Evolutionary conservation across 2,329 filamentous ascomycete genomes (phyloP).

Genomic region (Verticillium isaacii): DNA sequence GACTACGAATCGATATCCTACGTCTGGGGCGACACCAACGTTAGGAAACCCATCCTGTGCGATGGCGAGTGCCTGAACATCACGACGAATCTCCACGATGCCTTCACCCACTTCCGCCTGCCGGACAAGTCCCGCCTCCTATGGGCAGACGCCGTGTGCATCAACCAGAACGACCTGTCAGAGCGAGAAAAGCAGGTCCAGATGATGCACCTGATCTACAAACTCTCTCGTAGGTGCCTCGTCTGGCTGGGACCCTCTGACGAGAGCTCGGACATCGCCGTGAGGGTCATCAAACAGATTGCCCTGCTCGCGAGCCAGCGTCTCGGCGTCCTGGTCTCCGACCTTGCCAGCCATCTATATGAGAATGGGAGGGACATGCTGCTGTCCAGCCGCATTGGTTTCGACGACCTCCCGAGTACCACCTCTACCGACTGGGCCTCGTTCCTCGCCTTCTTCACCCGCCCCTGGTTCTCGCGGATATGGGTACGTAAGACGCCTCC

Average conservation of each 20-base stretch:
- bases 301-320: neutral
- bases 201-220: constrained; percentile 6
- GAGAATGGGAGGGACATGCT: neutral
- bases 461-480: constrained; percentile 16
- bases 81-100: constrained; percentile 23
- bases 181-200: constrained; percentile 5
- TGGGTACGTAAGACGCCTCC: constrained; percentile 6
- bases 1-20: neutral
- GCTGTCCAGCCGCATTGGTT: neutral
- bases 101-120: constrained; percentile 22
- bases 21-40: neutral
- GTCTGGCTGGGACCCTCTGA: constrained; percentile 3
- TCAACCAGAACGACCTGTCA: constrained; percentile 6
- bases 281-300: neutral
- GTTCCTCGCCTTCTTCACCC: neutral
- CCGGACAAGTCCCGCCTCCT: constrained; percentile 18
- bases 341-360: neutral
- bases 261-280: neutral
- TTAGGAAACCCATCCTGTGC: constrained; percentile 3
- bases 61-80: constrained; percentile 18
- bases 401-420: neutral
- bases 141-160: constrained; percentile 32
- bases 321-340: neutral
- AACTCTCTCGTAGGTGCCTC: neutral
- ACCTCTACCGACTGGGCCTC: neutral